Evolutionary conservation across 495 filamentous ascomycete species (phyloP), one percentile per base, ranked within the genome.

Genomic region (Geoglossum glabrum): DNA sequence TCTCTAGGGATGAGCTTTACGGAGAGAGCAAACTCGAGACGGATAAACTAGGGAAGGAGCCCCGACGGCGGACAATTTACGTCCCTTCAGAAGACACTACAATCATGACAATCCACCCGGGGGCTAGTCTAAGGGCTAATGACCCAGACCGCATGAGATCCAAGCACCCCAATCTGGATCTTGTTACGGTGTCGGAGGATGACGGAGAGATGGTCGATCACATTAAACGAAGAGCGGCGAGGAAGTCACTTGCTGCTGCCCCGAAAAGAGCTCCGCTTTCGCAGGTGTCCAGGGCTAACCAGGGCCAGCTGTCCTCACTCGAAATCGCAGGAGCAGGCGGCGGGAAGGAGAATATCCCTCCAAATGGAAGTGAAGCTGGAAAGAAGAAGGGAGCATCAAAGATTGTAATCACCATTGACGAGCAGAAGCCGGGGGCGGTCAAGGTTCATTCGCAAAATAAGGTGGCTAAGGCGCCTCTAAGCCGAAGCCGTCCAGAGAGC

Each of bases 261-360:
- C 66, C 70, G 7, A 70, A 68, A 56, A 60, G 69, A 8, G 60
- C 55, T 34, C 68, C 70, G 23, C 61, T 73, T 23, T 62, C 63
- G 17, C 62, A 63, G 11, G 56, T 46, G 17, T 52, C 60, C 3
- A 59, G 60, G 8, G 28, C 61, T 11, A 23, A 57, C 11, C 67
- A 68, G 36, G 54, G 56, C 15, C 50, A 43, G 1, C 40, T 60
- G 7, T 58, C 59, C 30, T 47, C 46, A 17, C 50, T 60, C 6
- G 68, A 69, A 58, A 57, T 67, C 7, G n/a, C 61, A 27, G 70
- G 70, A 3, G 40, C 61, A 26, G 64, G 65, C 6, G 64, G 62
- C 40, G 70, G 70, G n/a, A 73, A 71, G 55, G 70, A 73, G 56
- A 73, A 73, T 58, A 47, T 71, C 5, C 70, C 68, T 26, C 70